Percentiles rank a stretch among this genome's conserved stretches.
phyloP scores from a whole-genome alignment of 1,284 basidiomycete species.

The Wallemia hederae region DNA sequence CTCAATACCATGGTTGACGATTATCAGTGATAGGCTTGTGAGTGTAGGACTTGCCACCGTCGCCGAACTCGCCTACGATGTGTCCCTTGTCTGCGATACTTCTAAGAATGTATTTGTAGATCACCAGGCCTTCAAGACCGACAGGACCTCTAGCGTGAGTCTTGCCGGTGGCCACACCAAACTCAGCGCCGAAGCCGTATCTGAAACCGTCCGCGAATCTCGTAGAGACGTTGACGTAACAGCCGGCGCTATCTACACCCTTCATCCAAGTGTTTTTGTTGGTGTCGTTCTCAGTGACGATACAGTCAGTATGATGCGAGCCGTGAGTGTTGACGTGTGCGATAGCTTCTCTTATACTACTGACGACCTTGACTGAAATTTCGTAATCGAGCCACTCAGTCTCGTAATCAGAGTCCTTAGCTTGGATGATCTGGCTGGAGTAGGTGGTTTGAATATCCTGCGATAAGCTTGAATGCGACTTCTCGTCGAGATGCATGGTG shows the following conservation, averaged over 20 bases:
- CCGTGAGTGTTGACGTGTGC: slow-evolving; percentile 72
- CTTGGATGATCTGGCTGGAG: slow-evolving; percentile 23
- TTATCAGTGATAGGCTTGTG: neutral
- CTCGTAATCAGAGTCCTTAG: slow-evolving; percentile 34
- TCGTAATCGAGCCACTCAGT: slow-evolving; percentile 69
- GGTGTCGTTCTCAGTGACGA: slow-evolving; percentile 49
- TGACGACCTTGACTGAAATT: slow-evolving; percentile 45
- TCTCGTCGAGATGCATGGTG: slow-evolving; percentile 43
- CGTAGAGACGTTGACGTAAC: slow-evolving; percentile 79
- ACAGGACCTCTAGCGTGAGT: slow-evolving; percentile 94
- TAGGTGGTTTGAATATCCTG: slow-evolving; percentile 10
- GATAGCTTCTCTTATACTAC: slow-evolving; percentile 43
- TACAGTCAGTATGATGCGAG: slow-evolving; percentile 81
- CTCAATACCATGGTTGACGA: neutral
- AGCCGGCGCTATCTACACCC: slow-evolving; percentile 70
- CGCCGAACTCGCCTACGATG: slow-evolving; percentile 48
- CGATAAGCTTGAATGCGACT: slow-evolving; percentile 26
- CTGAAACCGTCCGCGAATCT: slow-evolving; percentile 91
- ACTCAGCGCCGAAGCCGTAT: slow-evolving; percentile 91
- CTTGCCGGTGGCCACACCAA: slow-evolving; percentile 84
- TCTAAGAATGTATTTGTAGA: slow-evolving; percentile 73
- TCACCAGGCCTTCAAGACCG: slow-evolving; percentile 74
- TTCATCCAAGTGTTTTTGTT: slow-evolving; percentile 47
- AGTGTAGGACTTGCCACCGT: slow-evolving; percentile 40
- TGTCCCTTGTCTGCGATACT: slow-evolving; percentile 43